Conservation (phyloP, 2,329 filamentous ascomycete species). For the Fulvia fulva region DNA sequence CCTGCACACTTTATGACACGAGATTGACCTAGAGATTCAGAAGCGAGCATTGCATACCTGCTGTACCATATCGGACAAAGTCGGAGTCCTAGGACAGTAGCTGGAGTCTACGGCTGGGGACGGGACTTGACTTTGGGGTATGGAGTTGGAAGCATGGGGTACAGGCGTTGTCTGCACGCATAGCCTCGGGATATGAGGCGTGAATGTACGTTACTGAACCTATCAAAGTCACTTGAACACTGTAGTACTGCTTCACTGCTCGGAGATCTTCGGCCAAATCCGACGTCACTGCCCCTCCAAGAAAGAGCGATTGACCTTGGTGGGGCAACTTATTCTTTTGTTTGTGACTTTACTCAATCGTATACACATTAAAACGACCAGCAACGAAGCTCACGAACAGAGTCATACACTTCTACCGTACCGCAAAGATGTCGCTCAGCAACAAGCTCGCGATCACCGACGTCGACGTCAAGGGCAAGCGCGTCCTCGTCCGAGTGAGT, state of each 20-base stretch:
- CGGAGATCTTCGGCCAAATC: background rate
- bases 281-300: background rate
- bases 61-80: slow-evolving; percentile 9
- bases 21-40: background rate
- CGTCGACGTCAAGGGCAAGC: slow-evolving; percentile 96
- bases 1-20: background rate
- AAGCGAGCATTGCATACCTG: background rate
- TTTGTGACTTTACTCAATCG: background rate
- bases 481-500: slow-evolving; percentile 84
- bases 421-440: slow-evolving; percentile 81
- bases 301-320: background rate
- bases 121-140: background rate
- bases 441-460: slow-evolving; percentile 97
- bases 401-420: background rate
- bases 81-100: slow-evolving; percentile 12
- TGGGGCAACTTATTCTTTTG: background rate
- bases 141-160: background rate
- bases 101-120: slow-evolving; percentile 10
- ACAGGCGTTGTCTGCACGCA: background rate
- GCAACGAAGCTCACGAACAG: background rate
- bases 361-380: background rate
- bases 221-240: background rate
- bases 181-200: background rate
- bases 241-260: background rate
- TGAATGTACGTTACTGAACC: slow-evolving; percentile 1